Conservation (phyloP, 768 basidiomycete species). For the Kwoniella botswanensis region DNA sequence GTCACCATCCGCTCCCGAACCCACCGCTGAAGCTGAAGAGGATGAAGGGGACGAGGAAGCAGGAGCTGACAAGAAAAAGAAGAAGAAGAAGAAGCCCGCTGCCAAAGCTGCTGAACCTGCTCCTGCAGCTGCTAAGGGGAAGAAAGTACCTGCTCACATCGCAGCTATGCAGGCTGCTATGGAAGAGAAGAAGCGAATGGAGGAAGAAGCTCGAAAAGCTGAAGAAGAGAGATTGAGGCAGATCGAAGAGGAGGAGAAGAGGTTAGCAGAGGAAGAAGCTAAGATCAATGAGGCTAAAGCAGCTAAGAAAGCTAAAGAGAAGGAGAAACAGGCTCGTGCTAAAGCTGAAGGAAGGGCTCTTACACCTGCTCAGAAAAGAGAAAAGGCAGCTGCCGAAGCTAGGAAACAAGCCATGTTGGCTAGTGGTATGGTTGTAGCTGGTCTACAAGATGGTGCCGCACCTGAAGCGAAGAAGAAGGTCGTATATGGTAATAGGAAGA, state of each 20-base stretch:
- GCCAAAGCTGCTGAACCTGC: constrained; percentile 55
- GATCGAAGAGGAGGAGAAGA: constrained; percentile 85
- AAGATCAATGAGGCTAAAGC: constrained; percentile 65
- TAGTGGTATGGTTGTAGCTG: constrained; percentile 86
- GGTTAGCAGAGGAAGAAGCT: constrained; percentile 75
- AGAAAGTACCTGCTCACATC: constrained; percentile 64
- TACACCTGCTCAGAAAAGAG: constrained; percentile 97
- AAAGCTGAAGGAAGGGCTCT: constrained; percentile 93
- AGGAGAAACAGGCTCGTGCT: constrained; percentile 71
- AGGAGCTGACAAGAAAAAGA: constrained; percentile 75
- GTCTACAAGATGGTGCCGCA: constrained; percentile 65
- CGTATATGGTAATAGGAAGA: constrained; percentile 83
- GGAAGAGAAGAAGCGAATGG: constrained; percentile 86
- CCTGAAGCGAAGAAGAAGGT: constrained; percentile 60
- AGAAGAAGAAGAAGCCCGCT: constrained; percentile 70
- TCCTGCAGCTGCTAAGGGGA: constrained; percentile 65
- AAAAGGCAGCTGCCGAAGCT: constrained; percentile 83
- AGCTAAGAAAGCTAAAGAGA: constrained; percentile 63
- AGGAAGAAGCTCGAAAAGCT: constrained; percentile 75
- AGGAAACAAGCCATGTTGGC: constrained; percentile 88
- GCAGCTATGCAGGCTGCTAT: constrained; percentile 85
- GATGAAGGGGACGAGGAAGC: constrained; percentile 70
- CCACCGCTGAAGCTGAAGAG: constrained; percentile 66
- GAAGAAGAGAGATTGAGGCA: constrained; percentile 77
- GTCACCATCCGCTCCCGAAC: constrained; percentile 39